Evolutionary conservation across 768 basidiomycete genomes (phyloP).

Genomic region (Amanita polypyramis): DNA sequence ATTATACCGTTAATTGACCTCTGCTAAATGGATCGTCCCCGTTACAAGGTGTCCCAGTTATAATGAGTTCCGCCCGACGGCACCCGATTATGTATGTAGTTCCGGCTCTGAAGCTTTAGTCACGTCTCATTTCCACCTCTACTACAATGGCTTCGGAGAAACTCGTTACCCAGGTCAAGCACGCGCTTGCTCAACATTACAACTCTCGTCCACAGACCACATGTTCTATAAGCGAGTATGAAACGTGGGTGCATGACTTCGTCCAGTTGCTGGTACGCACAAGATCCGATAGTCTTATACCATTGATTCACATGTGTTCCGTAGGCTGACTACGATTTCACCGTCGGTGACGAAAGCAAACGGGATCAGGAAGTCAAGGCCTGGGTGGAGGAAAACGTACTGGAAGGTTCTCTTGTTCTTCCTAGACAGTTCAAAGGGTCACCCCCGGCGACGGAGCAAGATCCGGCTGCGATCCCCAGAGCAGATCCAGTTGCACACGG

Average conservation of each 20-base stretch:
- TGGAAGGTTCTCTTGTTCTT: background rate
- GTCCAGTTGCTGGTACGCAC: background rate
- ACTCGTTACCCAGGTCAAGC: background rate
- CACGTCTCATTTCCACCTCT: background rate
- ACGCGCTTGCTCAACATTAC: background rate
- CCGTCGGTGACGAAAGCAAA: background rate
- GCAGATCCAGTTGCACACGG: background rate
- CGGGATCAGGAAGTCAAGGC: conserved; percentile 1
- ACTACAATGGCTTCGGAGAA: background rate
- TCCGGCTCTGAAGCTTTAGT: background rate
- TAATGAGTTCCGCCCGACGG: background rate
- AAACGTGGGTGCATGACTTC: background rate
- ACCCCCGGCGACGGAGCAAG: background rate
- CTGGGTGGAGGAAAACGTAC: background rate
- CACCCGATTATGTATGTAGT: background rate
- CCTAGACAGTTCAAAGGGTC: background rate
- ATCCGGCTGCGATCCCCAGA: background rate
- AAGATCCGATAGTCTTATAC: background rate
- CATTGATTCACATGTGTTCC: background rate
- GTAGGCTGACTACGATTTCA: conserved; percentile 3
- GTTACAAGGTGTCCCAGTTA: too few relatives aligned
- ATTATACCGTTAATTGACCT: too few relatives aligned
- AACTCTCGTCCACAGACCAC: background rate
- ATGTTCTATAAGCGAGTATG: background rate
- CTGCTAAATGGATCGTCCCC: too few relatives aligned